phyloP scores from a whole-genome alignment of 768 basidiomycete species.

The Suillus brevipes region DNA sequence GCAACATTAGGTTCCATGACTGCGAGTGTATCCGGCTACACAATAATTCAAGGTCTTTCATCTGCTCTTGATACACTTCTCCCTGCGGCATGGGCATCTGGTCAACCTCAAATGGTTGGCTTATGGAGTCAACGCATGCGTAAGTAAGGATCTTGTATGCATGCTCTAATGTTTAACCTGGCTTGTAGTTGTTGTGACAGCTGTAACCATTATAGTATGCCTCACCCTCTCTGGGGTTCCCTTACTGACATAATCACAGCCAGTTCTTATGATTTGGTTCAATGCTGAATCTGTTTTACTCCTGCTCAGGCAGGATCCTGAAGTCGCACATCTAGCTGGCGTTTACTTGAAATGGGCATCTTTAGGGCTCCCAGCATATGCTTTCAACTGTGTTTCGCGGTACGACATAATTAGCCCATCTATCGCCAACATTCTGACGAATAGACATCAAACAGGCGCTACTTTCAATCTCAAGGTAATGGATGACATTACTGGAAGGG shows the following conservation, averaged over 20 bases:
- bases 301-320: constrained; percentile 74
- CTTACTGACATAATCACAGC: constrained; percentile 27
- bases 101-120: constrained; percentile 81
- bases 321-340: constrained; percentile 76
- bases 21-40: constrained; percentile 53
- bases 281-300: constrained; percentile 80
- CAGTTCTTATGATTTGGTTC: constrained; percentile 73
- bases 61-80: constrained; percentile 92
- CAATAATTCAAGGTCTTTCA: constrained; percentile 78
- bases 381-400: constrained; percentile 55
- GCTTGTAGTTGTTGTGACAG: constrained; percentile 60
- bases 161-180: not conserved
- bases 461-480: constrained; percentile 72
- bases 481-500: not conserved
- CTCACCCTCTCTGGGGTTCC: not conserved
- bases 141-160: constrained; percentile 35
- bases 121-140: constrained; percentile 90
- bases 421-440: not conserved
- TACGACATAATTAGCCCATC: constrained; percentile 13
- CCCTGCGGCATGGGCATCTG: constrained; percentile 92
- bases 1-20: constrained; percentile 76
- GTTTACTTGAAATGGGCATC: constrained; percentile 73
- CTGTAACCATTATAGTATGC: constrained; percentile 58
- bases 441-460: constrained; percentile 33
- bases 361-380: constrained; percentile 75